These are phyloP conservation scores for Xylaria palmicola DNA, from an alignment of 495 filamentous ascomycete genomes.

Conservation along the genomic window DNA sequence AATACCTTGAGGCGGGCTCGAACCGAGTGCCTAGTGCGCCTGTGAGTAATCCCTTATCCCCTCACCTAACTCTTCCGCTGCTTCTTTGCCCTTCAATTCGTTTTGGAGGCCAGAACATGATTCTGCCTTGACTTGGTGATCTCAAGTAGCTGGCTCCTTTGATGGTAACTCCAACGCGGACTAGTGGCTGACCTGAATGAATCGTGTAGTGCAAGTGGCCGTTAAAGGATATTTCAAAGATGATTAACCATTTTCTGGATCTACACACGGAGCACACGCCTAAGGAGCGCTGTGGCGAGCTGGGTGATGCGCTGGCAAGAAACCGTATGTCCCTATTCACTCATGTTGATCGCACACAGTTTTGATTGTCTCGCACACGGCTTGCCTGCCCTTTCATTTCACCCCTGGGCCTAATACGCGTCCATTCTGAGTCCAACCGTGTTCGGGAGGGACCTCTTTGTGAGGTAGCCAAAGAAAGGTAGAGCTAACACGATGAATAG, in stretches of 20 bases:
- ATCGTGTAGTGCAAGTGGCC: conserved; percentile 40
- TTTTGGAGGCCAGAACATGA: not conserved
- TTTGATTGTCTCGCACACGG: too few relatives aligned
- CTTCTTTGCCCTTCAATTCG: not conserved
- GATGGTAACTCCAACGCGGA: not conserved
- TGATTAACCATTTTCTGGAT: conserved; percentile 46
- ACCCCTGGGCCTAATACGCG: not conserved
- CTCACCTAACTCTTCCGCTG: not conserved
- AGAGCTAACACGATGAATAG: conserved; percentile 21
- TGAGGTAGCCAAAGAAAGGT: not conserved
- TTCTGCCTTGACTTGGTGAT: not conserved
- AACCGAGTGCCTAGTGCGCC: conserved; percentile 43
- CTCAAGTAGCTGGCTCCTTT: not conserved
- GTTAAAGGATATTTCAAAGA: conserved; percentile 46
- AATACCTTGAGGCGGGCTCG: conserved; percentile 38
- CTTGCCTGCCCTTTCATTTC: not conserved
- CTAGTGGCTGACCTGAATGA: not conserved
- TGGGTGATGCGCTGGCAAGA: conserved; percentile 36
- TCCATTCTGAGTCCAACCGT: not conserved
- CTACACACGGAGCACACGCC: conserved; percentile 43
- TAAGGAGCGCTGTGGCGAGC: conserved; percentile 38
- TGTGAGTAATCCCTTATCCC: conserved; percentile 24
- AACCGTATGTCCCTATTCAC: conserved; percentile 33
- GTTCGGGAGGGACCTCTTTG: not conserved
- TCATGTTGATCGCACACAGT: too few relatives aligned